These are phyloP conservation scores for Monosporascus sp. DNA, from an alignment of 2,329 filamentous ascomycete genomes.

Conservation along the genomic window DNA sequence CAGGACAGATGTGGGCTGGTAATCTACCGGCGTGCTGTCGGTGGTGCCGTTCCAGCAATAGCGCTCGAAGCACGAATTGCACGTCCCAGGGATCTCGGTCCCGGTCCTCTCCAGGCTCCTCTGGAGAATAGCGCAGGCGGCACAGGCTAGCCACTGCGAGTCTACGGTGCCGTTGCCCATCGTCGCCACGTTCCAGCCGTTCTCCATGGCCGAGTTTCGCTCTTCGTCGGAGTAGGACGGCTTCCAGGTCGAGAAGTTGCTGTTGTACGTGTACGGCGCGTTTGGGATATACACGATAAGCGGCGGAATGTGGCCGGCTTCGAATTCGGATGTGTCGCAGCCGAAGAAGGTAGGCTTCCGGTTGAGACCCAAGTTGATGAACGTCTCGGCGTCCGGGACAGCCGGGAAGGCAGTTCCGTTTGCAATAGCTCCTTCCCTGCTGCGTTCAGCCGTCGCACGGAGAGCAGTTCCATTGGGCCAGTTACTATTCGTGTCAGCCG, in stretches of 20 bases:
- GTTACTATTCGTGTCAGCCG: conserved; percentile 61
- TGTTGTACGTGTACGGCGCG: conserved; percentile 67
- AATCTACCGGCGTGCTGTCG: conserved; percentile 27
- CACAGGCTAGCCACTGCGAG: conserved; percentile 71
- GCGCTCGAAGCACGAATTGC: conserved; percentile 66
- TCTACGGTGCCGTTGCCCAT: conserved; percentile 76
- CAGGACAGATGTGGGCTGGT: conserved; percentile 32
- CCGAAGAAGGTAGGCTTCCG: conserved; percentile 74
- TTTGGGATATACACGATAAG: conserved; percentile 87
- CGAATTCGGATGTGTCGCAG: conserved; percentile 61
- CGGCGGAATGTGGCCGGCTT: conserved; percentile 40
- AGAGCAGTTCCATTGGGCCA: conserved; percentile 78
- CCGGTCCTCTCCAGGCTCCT: conserved; percentile 69
- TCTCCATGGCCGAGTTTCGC: conserved; percentile 76
- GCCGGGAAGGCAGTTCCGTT: conserved; percentile 69
- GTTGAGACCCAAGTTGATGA: conserved; percentile 73
- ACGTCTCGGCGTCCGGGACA: conserved; percentile 70
- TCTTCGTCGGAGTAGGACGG: conserved; percentile 56
- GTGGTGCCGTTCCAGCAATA: conserved; percentile 93
- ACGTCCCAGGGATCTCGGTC: conserved; percentile 64
- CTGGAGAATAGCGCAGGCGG: conserved; percentile 80
- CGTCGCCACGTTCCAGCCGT: conserved; percentile 80
- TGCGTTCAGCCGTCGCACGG: conserved; percentile 68
- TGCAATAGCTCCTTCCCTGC: conserved; percentile 39
- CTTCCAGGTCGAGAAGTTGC: conserved; percentile 77